phyloP scores from a whole-genome alignment of 257 asterid genomes.

The Sherardia arvensis region DNA sequence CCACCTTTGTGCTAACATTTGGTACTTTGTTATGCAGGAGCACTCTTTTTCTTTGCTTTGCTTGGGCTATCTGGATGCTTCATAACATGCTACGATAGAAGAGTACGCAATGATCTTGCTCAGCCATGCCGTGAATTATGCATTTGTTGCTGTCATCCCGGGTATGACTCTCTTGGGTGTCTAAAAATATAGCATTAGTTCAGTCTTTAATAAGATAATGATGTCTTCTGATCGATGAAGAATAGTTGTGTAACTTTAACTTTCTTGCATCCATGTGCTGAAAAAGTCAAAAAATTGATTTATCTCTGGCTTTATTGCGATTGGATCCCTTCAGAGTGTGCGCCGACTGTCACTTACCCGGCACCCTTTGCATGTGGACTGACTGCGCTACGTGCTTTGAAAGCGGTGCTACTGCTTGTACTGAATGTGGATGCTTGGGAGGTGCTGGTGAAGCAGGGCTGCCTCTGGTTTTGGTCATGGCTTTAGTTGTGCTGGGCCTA shows the following conservation, averaged over 20 bases:
- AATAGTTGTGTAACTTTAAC: neutral
- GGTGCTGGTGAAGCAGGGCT: constrained; percentile 98
- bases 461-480: constrained; percentile 64
- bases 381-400: constrained; percentile 96
- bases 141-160: constrained; percentile 95
- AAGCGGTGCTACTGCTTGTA: constrained; percentile 68
- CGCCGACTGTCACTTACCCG: constrained; percentile 96
- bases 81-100: constrained; percentile 89
- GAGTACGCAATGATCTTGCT: constrained; percentile 93
- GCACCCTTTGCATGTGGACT: constrained; percentile 98
- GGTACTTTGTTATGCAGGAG: constrained; percentile 44
- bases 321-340: constrained; percentile 49
- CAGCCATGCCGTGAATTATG: constrained; percentile 98
- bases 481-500: constrained; percentile 71
- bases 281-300: neutral
- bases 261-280: neutral
- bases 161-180: constrained; percentile 33
- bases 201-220: neutral
- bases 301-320: neutral
- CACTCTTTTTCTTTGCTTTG: constrained; percentile 76
- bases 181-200: constrained; percentile 4
- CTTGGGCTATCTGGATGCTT: constrained; percentile 93
- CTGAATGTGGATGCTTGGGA: constrained; percentile 91
- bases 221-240: neutral
- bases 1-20: neutral